Evolutionary conservation across 2,329 filamentous ascomycete genomes (phyloP).

Genomic region (Diaporthe citri): DNA sequence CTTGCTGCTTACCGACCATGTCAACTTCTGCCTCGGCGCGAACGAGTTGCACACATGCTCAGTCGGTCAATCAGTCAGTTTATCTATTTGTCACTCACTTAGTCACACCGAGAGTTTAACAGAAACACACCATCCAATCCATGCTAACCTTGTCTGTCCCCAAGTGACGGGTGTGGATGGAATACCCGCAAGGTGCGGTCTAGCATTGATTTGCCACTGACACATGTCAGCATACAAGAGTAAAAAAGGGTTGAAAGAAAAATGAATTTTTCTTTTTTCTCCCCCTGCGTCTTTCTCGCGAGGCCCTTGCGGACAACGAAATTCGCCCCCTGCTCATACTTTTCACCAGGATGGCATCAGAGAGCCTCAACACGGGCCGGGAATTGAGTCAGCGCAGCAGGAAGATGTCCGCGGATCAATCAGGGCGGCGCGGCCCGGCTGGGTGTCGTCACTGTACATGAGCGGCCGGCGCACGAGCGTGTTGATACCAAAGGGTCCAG

Average conservation of each 20-base stretch:
- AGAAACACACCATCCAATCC: background rate
- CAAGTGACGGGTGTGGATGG: background rate
- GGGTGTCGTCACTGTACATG: background rate
- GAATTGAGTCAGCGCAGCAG: constrained; percentile 1
- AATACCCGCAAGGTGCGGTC: background rate
- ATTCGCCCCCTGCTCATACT: background rate
- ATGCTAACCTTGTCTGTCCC: background rate
- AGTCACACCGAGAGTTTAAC: background rate
- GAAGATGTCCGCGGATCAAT: constrained; percentile 4
- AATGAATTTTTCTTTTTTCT: background rate
- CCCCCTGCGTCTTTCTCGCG: background rate
- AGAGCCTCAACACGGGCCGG: background rate
- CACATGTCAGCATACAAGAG: background rate
- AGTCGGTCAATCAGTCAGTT: background rate
- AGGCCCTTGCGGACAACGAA: background rate
- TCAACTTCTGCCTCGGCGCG: background rate
- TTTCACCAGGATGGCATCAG: background rate
- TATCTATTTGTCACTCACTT: background rate
- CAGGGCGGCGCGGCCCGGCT: constrained; percentile 1
- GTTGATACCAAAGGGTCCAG: background rate
- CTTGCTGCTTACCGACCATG: background rate
- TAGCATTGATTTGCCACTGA: background rate
- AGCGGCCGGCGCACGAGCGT: background rate
- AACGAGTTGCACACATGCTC: background rate
- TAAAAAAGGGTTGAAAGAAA: background rate